Conservation (phyloP, 306 rosid genomes). For the Prunus mume region DNA sequence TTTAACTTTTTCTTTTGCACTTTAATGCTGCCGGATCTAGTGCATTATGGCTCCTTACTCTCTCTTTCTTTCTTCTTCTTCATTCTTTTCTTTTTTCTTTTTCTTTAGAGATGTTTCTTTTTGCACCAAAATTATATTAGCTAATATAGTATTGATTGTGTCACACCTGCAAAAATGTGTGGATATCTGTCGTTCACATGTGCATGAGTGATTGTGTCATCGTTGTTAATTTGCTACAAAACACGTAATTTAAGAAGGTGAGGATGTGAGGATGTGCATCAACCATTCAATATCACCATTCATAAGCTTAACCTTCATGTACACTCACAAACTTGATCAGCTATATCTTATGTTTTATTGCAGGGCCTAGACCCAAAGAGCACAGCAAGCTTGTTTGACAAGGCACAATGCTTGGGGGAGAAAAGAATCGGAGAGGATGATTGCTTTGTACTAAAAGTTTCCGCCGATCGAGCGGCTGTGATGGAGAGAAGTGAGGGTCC, state of each 20-base stretch:
- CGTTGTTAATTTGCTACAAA: too few relatives aligned
- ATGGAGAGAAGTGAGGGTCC: conserved; percentile 85
- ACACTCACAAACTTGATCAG: neutral
- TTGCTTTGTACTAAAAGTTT: conserved; percentile 82
- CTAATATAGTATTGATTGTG: neutral
- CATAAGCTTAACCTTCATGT: too few relatives aligned
- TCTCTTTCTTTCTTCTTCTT: neutral
- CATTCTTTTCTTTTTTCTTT: neutral
- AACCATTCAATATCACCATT: too few relatives aligned
- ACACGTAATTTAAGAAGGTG: neutral
- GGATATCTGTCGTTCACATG: too few relatives aligned
- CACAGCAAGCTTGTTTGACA: conserved; percentile 81
- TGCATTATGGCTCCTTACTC: conserved; percentile 36
- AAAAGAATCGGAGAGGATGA: conserved; percentile 69
- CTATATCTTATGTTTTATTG: neutral
- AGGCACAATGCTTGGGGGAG: conserved; percentile 94
- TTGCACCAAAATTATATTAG: neutral
- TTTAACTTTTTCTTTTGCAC: conserved; percentile 62
- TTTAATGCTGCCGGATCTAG: conserved; percentile 39
- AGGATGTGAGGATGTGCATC: neutral
- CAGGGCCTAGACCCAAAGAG: conserved; percentile 93
- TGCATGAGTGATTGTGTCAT: too few relatives aligned
- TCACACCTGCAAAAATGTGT: neutral
- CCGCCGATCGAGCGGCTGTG: conserved; percentile 76
- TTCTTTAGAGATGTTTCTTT: neutral